Evolutionary conservation across 2,329 filamentous ascomycete genomes (phyloP), one percentile per base, ranked within the genome.

Genomic region (Fonsecaea pedrosoi): DNA sequence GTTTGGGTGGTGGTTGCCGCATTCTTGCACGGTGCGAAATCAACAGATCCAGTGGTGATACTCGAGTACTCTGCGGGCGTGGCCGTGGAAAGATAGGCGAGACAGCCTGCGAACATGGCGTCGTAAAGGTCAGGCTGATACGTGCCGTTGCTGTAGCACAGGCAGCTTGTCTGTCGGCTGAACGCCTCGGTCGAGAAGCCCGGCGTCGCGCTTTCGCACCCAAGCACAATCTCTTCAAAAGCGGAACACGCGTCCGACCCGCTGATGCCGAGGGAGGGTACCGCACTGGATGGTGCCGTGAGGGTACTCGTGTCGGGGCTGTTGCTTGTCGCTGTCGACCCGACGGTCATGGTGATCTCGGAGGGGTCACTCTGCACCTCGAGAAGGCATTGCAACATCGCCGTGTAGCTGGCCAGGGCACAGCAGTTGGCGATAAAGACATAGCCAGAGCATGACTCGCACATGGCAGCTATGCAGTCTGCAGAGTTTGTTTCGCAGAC

Each of bases 141-240:
- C 5, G 54, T 56, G 54, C 35, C 54, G 4, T 56, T 56, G 12
- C 32, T 38, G 35, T 56, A 56, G 35, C 54, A 56, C 30, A 56
- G 3, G 35, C 54, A 56, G 32, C 32, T 18, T 35, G 54, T 32
- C 30, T 56, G 54, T 38, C 35, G 54, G 15, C 54, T 15, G 54
- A 56, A 56, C 13, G 18, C 35, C 25, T 34, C 54, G n/a, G 54
- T 56, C 6, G 54, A 4, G 54, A 56, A 56, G 35, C 32, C 54
- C 7, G 32, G 79, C 93, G 90, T 74, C 78, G 98, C 64, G 97
- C 92, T 78, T 98, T 98, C 77, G 98, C 94, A 0, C 85, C 94
- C 69, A 97, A 94, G 75, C 95, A 98, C 77, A 94, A 98, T 82
- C 80, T 8, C 45, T 50, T 50, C 18, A 4, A 25, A 50, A 8